Evolutionary conservation across 169 alveolate species (phyloP).

Genomic region (Babesia sp.): DNA sequence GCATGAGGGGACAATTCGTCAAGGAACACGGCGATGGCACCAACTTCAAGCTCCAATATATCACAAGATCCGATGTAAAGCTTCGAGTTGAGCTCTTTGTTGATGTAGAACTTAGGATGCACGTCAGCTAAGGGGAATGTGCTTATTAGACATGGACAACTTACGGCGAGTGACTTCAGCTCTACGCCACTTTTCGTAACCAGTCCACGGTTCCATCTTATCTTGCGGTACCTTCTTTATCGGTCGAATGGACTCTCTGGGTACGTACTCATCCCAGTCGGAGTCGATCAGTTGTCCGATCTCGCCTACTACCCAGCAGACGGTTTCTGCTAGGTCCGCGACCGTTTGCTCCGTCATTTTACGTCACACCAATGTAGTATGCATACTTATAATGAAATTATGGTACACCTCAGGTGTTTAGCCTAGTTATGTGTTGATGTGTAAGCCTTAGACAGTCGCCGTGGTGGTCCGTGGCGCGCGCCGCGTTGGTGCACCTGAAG

Average conservation of each 20-base stretch:
- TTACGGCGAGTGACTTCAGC: conserved; percentile 16
- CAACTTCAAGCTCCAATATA: conserved; percentile 53
- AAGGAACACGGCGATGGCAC: conserved; percentile 50
- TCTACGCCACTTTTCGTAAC: neutral
- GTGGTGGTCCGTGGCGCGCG: conserved; percentile 4
- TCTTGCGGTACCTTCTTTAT: conserved; percentile 14
- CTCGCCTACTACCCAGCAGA: conserved; percentile 27
- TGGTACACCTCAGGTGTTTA: neutral
- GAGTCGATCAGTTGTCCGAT: conserved; percentile 15
- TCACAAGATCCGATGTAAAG: conserved; percentile 47
- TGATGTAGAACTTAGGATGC: conserved; percentile 48
- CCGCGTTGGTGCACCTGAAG: conserved; percentile 12
- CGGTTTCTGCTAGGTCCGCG: conserved; percentile 29
- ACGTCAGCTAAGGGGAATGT: conserved; percentile 15
- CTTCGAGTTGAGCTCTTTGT: conserved; percentile 37
- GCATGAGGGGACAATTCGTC: conserved; percentile 35
- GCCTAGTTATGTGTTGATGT: conserved; percentile 1
- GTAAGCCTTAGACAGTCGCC: neutral
- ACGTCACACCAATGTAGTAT: neutral
- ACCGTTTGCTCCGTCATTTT: conserved; percentile 26
- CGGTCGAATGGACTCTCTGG: neutral
- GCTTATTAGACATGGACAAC: neutral
- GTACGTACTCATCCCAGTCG: neutral
- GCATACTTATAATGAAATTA: neutral
- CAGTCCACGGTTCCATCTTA: conserved; percentile 17